Base-by-base conservation (phyloP, 2,329 filamentous ascomycete genomes). In the Graphilbum ipis-grandicollis region DNA sequence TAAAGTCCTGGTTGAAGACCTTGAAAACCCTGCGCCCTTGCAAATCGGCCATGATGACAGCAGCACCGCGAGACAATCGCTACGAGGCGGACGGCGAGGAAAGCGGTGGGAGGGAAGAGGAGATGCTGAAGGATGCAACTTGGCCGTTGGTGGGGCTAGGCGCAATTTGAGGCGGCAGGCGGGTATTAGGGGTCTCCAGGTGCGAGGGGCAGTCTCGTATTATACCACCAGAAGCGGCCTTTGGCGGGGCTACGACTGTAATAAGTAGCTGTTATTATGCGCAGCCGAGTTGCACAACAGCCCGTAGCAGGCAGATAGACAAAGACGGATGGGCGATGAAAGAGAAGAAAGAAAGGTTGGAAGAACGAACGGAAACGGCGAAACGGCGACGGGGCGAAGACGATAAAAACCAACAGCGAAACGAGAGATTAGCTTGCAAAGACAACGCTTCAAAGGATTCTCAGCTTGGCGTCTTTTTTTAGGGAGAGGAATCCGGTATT, bases 1-100 rank as follows among this genome's bases (percentile, higher is more conserved):
- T 77, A 56, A 98, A 98, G 65, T 98, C 90, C 56, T 98, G 90
- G 68, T 94, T 94, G 65, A 98, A 98, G 57, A 98, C 86, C 76
- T 93, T 93, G 71, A 93, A 94, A 59, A 88, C 74, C 71, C 93
- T 94, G 61, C 85, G 79, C 34, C 53, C 55, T 41, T 56, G 52
- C 19, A 56, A 47, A 44, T 57, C 54, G 41, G 50, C 50, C 55
- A 57, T 57, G 19, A n/a, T 34, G 26, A n/a, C 23, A 8, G 23
- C 23, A 25, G 23, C 23, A 25, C 23, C 23, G 23, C 12, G 12
- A 25, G 23, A 25, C 23, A 12, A 25, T 7, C 33, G 35, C 31
- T 30, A 32, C 15, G 22, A 26, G n/a, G n/a, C 10, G 31, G 10
- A n/a, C 19, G 19, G 14, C 13, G 30, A 18, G 26, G 25, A 17